These are phyloP conservation scores for Amaranthus tricolor DNA, from an alignment of 179 eudicot genomes.

Conservation along the genomic window DNA sequence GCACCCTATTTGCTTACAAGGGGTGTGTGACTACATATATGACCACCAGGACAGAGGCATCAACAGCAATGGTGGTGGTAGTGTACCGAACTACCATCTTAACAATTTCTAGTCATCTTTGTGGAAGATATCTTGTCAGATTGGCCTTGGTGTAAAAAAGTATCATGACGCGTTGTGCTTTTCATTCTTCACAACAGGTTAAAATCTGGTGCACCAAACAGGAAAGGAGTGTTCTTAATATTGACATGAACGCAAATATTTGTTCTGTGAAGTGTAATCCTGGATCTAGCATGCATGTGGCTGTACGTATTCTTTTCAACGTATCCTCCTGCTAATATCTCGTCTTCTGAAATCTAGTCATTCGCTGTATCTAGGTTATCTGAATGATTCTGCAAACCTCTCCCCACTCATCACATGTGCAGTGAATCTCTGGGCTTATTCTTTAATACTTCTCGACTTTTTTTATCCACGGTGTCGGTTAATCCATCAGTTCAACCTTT, in stretches of 20 bases:
- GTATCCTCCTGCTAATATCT: not conserved
- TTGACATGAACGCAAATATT: slow-evolving; percentile 81
- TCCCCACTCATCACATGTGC: not conserved
- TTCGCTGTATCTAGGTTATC: not conserved
- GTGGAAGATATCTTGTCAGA: not conserved
- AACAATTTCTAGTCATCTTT: not conserved
- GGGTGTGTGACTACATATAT: not conserved
- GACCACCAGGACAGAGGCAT: not conserved
- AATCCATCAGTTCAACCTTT: not conserved
- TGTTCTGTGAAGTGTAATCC: slow-evolving; percentile 96
- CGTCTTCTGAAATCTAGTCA: not conserved
- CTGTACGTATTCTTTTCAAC: slow-evolving; percentile 41
- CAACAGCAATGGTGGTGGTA: not conserved
- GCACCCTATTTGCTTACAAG: not conserved
- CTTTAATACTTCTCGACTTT: not conserved
- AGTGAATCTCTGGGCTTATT: not conserved
- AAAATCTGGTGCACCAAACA: slow-evolving; percentile 93
- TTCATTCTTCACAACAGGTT: slow-evolving; percentile 46
- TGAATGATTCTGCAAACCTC: not conserved
- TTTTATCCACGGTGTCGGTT: not conserved
- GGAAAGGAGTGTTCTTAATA: slow-evolving; percentile 76
- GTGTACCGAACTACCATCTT: not conserved
- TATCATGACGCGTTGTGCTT: slow-evolving; percentile 3
- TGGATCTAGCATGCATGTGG: slow-evolving; percentile 80
- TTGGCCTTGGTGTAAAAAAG: not conserved